Evolutionary conservation across 345 rosid species (phyloP), one percentile per base, ranked within the genome.

Genomic region (Sisymbrium irio): DNA sequence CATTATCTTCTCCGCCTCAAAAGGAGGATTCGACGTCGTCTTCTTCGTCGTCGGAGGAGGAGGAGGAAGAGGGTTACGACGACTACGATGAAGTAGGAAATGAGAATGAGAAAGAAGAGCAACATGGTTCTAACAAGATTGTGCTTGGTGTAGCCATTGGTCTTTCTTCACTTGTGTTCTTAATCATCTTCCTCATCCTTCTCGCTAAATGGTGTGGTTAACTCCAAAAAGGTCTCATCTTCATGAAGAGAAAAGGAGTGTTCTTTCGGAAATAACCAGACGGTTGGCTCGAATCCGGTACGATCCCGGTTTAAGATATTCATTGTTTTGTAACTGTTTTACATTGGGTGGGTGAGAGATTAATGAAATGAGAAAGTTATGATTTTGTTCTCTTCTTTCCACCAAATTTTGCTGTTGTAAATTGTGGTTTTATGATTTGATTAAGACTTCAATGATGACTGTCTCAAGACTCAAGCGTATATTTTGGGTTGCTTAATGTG

Each of bases 121-220:
- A 87, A 65, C 87, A 85, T 5, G 93, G 91, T 32, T 87, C 97
- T 8, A 87, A 75, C 40, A 89, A 89, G 86, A 74, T 82, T 27
- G 87, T 86, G 75, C 86, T 91, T 54, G 93, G 95, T 14, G 77
- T 91, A 13, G 95, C 90, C 7, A 87, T 91, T 65, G 89, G 77
- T 0, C 84, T 91, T 35, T 86, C 91, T 61, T 83, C 97, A 9
- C 76, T 91, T 62, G 88, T 91, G 12, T 87, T 91, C 77, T 86
- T 89, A 35, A 89, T 87, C 54, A 76, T 89, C 54, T 89, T 91
- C 82, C 71, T 87, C 46, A 49, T 89, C 60, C 85, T 83, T 78
- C 77, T 91, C 27, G 84, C 93, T 3, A 91, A 81, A 77, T 84
- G 90, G 69, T 88, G 88, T 68, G 62, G 82, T 42, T 82, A 62